Base-by-base conservation (phyloP, 1,284 basidiomycete species). In the Sanghuangporus sanghuang region DNA sequence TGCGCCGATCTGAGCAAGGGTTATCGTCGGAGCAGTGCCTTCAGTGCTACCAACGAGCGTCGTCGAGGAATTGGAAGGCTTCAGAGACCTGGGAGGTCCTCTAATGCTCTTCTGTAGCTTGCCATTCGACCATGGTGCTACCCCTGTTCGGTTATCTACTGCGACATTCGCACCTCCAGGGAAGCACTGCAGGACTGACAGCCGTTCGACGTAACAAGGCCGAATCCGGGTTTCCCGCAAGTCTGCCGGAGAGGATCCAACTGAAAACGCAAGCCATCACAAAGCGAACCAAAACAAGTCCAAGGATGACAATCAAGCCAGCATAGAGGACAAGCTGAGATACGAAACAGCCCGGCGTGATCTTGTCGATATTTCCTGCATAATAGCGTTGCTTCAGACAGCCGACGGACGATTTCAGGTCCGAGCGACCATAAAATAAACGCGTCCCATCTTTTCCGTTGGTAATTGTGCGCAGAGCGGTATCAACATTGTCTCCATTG, bases 261-360 rank as follows among this genome's bases (percentile, higher is more conserved):
- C 86, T 94, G 83, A 98, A 99, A 66, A 96, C 77, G 73, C 94
- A 92, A 2, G 97, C 97, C 96, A 99, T 98, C 70, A 85, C 77
- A 77, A 99, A 99, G 52, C 96, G 93, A 42, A 92, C 85, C 65
- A 98, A 75, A 52, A 99, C 93, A 66, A 99, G 87, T 46, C 84
- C 85, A 64, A 99, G 85, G 72, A 99, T 96, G 76, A 98, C 87
- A 71, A 95, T 85, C 58, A 99, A 84, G 62, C 95, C 95, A 36
- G 88, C 80, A 75, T 98, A 99, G 59, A 99, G 88, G 73, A 99
- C 87, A 40, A 99, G 81, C 56, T 88, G 83, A 16, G 95, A 91
- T 57, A 95, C 87, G 75, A 98, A 96, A 76, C 97, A 99, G 12
- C 95, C 97, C 1, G 97, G 93, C 0, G 95, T 91, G 72, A 97